Evolutionary conservation across 1,139 yeast species (phyloP).

Genomic region (Blastobotrys indianensis): DNA sequence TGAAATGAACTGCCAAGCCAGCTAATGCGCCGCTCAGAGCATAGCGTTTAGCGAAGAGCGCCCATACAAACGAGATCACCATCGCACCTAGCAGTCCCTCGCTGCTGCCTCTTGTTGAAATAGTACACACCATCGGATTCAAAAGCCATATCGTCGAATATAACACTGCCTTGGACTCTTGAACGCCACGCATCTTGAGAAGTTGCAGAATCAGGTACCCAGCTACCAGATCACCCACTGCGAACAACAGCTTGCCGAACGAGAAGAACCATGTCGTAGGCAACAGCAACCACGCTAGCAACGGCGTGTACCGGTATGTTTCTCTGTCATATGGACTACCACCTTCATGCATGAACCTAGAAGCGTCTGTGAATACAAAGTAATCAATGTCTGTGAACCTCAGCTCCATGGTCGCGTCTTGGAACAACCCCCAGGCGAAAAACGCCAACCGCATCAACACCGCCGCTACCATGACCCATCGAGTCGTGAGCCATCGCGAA

Average conservation of each 20-base stretch:
- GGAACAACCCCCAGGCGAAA: slow-evolving; percentile 78
- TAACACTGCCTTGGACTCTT: slow-evolving; percentile 34
- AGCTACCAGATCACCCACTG: slow-evolving; percentile 71
- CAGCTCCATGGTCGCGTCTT: slow-evolving; percentile 72
- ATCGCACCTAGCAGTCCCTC: slow-evolving; percentile 83
- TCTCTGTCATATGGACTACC: slow-evolving; percentile 75
- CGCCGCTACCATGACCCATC: slow-evolving; percentile 8
- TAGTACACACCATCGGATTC: slow-evolving; percentile 93
- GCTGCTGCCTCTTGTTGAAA: slow-evolving; percentile 88
- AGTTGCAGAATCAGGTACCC: slow-evolving; percentile 59
- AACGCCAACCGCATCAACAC: slow-evolving; percentile 47
- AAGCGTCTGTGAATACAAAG: slow-evolving; percentile 87
- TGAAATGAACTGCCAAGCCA: slow-evolving; percentile 83
- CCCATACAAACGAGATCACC: slow-evolving; percentile 50
- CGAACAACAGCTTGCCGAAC: slow-evolving; percentile 75
- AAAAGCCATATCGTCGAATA: slow-evolving; percentile 71
- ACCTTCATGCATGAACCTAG: slow-evolving; percentile 59
- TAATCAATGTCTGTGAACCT: slow-evolving; percentile 93
- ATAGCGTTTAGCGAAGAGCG: slow-evolving; percentile 41
- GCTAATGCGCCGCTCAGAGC: slow-evolving; percentile 53
- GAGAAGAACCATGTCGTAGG: slow-evolving; percentile 57
- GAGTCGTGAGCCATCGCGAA: slow-evolving; percentile 4
- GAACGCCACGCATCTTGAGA: slow-evolving; percentile 32
- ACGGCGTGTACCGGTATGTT: slow-evolving; percentile 89
- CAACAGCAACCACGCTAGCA: slow-evolving; percentile 72